Evolutionary conservation across 2,329 filamentous ascomycete species (phyloP).

Genomic region (Hypomyces perniciosus): DNA sequence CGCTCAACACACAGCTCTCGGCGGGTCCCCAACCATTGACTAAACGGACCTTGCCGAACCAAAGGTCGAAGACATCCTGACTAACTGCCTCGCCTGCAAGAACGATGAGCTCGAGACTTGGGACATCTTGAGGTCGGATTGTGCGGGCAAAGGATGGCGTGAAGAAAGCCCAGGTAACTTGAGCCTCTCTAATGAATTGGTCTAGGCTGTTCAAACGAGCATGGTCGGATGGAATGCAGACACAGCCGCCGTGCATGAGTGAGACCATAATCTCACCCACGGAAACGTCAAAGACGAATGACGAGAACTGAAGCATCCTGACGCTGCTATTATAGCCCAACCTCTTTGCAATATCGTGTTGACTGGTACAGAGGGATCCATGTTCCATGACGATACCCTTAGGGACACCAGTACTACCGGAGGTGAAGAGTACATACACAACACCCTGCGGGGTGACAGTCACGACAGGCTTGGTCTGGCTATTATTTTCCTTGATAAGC

Average conservation of each 20-base stretch:
- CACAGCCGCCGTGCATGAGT: slow-evolving; percentile 8
- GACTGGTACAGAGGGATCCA: neutral
- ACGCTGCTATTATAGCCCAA: neutral
- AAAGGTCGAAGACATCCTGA: neutral
- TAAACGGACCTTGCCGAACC: too few species aligned
- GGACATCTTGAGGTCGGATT: neutral
- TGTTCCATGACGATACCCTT: slow-evolving; percentile 15
- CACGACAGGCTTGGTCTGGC: neutral
- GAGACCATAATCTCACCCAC: slow-evolving; percentile 9
- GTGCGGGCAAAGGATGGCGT: slow-evolving; percentile 14
- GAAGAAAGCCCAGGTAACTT: slow-evolving; percentile 4
- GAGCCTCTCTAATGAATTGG: neutral
- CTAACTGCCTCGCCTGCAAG: neutral
- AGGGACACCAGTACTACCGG: slow-evolving; percentile 17
- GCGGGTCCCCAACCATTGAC: neutral
- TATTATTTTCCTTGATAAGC: neutral
- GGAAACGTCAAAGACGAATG: slow-evolving; percentile 14
- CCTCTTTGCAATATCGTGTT: neutral
- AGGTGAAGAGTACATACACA: slow-evolving; percentile 16
- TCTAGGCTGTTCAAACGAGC: slow-evolving; percentile 12
- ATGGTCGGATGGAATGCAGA: slow-evolving; percentile 16
- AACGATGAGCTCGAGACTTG: neutral
- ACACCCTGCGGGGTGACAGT: neutral
- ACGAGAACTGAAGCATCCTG: slow-evolving; percentile 11
- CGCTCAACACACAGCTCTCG: neutral